phyloP scores from a whole-genome alignment of 495 filamentous ascomycete species.

The Hypomontagnella monticulosa region DNA sequence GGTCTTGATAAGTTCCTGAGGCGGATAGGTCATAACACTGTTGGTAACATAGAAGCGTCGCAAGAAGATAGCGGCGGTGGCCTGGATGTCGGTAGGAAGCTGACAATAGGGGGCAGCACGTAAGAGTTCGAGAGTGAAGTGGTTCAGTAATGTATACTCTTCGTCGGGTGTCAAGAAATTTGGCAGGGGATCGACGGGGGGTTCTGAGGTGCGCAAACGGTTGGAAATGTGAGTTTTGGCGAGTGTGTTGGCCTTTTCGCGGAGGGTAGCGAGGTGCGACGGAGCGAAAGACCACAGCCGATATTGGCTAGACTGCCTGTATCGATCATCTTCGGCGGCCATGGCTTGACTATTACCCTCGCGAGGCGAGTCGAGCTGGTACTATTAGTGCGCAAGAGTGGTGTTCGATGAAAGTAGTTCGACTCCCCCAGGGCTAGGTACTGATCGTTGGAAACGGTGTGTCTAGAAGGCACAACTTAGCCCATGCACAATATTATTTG shows the following conservation, averaged over 20 bases:
- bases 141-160: slow-evolving; percentile 81
- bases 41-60: slow-evolving; percentile 95
- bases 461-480: no score
- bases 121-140: slow-evolving; percentile 78
- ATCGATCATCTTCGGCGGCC: slow-evolving; percentile 83
- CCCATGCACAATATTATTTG: no score
- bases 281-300: slow-evolving; percentile 93
- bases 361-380: background rate
- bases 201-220: slow-evolving; percentile 48
- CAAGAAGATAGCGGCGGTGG: slow-evolving; percentile 91
- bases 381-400: background rate
- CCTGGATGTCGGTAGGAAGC: slow-evolving; percentile 81
- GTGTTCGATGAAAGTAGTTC: background rate
- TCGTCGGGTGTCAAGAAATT: slow-evolving; percentile 84
- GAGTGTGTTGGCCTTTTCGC: slow-evolving; percentile 76
- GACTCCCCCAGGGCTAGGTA: no score
- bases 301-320: slow-evolving; percentile 90
- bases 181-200: slow-evolving; percentile 54
- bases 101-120: slow-evolving; percentile 80
- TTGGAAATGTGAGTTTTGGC: slow-evolving; percentile 75
- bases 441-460: background rate
- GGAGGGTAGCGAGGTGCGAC: slow-evolving; percentile 70
- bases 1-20: slow-evolving; percentile 82
- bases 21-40: slow-evolving; percentile 93
- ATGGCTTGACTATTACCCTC: slow-evolving; percentile 37